Evolutionary conservation across 768 basidiomycete genomes (phyloP).

Genomic region (Agaricus subrufescens): DNA sequence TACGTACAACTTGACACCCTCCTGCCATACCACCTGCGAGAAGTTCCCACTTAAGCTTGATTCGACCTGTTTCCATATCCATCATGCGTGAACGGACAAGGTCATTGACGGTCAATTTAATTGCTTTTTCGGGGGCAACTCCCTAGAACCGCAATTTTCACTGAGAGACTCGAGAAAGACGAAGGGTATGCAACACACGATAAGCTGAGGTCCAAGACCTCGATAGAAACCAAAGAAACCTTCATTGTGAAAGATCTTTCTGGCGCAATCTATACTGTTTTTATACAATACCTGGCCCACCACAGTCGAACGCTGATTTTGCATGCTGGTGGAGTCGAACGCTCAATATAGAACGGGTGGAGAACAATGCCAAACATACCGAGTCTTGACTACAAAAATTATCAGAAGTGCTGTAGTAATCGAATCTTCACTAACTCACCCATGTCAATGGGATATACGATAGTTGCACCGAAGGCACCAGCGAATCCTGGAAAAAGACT

Average conservation of each 20-base stretch:
- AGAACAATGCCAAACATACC: slow-evolving; percentile 31
- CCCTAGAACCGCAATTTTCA: slow-evolving; percentile 44
- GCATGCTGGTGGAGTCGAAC: slow-evolving; percentile 55
- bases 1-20: slow-evolving; percentile 93
- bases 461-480: slow-evolving; percentile 93
- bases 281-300: slow-evolving; percentile 97
- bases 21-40: slow-evolving; percentile 91
- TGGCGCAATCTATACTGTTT: slow-evolving; percentile 92
- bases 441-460: slow-evolving; percentile 95
- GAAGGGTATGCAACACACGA: slow-evolving; percentile 48
- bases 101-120: slow-evolving; percentile 97
- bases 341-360: not conserved
- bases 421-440: slow-evolving; percentile 42
- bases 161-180: not conserved
- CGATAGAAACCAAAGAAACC: slow-evolving; percentile 95
- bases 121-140: slow-evolving; percentile 95
- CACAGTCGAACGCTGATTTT: slow-evolving; percentile 95
- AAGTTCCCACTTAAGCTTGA: slow-evolving; percentile 87
- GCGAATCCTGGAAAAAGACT: slow-evolving; percentile 60
- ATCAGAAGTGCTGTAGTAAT: not conserved
- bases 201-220: slow-evolving; percentile 89
- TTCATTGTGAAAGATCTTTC: slow-evolving; percentile 92
- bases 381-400: slow-evolving; percentile 61
- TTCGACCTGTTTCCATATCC: slow-evolving; percentile 95
- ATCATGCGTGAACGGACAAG: slow-evolving; percentile 76